Evolutionary conservation across 495 filamentous ascomycete species (phyloP), one percentile per base, ranked within the genome.

Genomic region (Amorphotheca resinae): DNA sequence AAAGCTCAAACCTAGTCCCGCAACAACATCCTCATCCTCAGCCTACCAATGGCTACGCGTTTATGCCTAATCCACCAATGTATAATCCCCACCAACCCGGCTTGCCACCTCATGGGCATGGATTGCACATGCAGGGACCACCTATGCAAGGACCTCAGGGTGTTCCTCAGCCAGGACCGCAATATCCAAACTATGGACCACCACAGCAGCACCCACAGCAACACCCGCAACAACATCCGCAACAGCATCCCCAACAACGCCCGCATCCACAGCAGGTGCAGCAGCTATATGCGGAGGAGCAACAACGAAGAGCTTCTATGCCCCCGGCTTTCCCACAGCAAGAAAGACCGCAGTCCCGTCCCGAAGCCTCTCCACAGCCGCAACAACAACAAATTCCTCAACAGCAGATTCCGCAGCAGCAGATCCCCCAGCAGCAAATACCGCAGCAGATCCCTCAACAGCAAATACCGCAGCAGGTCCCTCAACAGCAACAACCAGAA

Each of bases 41-140:
- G 15, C 70, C 75, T 9, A 73, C 77, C 42, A 89, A 88, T 63
- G 82, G 80, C 35, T 91, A 77, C 62, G 72, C 79, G 14, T 93
- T 88, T 57, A 85, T 93, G 72, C 73, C 84, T 7, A 84, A 91
- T 50, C 79, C 84, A 2, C 75, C 84, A 20, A 80, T 94, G 51
- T 93, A 89, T 59, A 85, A 85, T 55, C 76, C 78, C 6, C 85
- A 86, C 51, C 70, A 73, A 38, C 59, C 64, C 33, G 49, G 63
- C 37, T 66, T 65, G 50, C 59, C 61, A 11, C 62, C 68, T 50
- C 55, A 64, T 43, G 55, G 68, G 22, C 46, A 50, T 28, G 48
- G 44, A 42, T 44, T 51, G 9, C 69, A 71, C 44, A 71, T 70
- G 54, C 59, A 65, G 50, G 28, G 60, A 59, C 51, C 59, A 57